Conservation (phyloP, 2,329 filamentous ascomycete species). For the Scytalidium lignicola region DNA sequence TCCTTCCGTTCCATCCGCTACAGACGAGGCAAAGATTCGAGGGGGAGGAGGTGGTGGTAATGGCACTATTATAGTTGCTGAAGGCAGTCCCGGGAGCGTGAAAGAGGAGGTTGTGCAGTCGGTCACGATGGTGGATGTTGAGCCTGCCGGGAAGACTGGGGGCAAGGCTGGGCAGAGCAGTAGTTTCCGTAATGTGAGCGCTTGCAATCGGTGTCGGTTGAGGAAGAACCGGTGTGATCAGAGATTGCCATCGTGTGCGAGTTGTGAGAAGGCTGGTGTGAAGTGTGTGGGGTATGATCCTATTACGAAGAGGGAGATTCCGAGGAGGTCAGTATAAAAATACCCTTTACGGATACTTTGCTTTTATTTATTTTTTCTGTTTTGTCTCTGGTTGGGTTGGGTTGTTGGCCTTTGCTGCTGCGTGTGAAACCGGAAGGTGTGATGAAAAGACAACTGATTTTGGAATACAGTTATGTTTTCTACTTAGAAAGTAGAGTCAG, state of each 20-base stretch:
- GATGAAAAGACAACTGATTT: not conserved
- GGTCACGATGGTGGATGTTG: slow-evolving; percentile 6
- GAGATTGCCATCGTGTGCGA: slow-evolving; percentile 81
- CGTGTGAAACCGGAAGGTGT: too few relatives aligned
- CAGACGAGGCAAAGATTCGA: slow-evolving; percentile 15
- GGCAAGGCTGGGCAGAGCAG: slow-evolving; percentile 53
- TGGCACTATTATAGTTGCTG: slow-evolving; percentile 23
- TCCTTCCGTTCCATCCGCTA: slow-evolving; percentile 42
- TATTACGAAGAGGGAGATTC: slow-evolving; percentile 93
- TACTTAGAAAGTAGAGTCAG: slow-evolving; percentile 85
- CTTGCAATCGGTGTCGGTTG: slow-evolving; percentile 86
- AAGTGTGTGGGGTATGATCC: slow-evolving; percentile 94
- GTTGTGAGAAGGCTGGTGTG: slow-evolving; percentile 87
- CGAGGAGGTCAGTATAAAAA: slow-evolving; percentile 52
- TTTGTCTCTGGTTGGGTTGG: too few relatives aligned
- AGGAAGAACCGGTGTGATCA: slow-evolving; percentile 96
- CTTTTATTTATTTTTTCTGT: too few relatives aligned
- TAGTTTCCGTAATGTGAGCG: slow-evolving; percentile 82
- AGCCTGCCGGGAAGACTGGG: slow-evolving; percentile 32
- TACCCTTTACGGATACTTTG: too few relatives aligned
- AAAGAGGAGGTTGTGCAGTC: slow-evolving; percentile 11
- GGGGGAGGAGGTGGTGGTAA: slow-evolving; percentile 15
- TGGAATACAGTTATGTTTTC: slow-evolving; percentile 73
- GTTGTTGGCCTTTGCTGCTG: too few relatives aligned
- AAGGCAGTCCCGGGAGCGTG: slow-evolving; percentile 15